These are phyloP conservation scores for Colletotrichum lupini DNA, from an alignment of 2,329 filamentous ascomycete species.

Conservation along the genomic window DNA sequence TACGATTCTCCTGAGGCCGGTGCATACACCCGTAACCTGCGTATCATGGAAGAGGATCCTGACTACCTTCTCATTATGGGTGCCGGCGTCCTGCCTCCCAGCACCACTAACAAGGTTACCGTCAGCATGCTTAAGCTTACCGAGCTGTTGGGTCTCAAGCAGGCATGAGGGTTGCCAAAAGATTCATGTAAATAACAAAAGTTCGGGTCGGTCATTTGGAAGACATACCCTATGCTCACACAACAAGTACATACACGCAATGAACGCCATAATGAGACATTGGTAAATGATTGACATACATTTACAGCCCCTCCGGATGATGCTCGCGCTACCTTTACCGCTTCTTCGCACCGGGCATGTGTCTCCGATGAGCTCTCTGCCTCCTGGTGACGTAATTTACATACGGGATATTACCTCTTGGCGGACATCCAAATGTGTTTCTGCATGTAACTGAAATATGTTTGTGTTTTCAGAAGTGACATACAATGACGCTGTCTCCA, in stretches of 20 bases:
- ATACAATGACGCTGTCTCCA: too few species aligned
- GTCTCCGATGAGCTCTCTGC: too few species aligned
- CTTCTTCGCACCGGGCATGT: neutral
- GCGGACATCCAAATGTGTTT: neutral
- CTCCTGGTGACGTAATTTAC: neutral
- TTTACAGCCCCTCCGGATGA: neutral
- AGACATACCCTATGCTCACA: too few species aligned
- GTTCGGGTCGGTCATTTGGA: neutral
- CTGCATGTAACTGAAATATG: neutral
- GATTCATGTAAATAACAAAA: neutral
- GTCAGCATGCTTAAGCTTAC: constrained; percentile 48
- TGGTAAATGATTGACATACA: neutral
- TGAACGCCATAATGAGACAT: constrained; percentile 2
- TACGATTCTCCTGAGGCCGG: constrained; percentile 47
- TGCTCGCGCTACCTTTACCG: neutral
- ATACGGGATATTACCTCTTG: neutral
- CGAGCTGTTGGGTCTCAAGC: constrained; percentile 35
- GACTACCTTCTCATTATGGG: constrained; percentile 55
- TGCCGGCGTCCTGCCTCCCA: constrained; percentile 57
- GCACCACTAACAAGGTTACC: constrained; percentile 55
- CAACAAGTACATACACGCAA: neutral
- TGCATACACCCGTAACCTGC: constrained; percentile 51
- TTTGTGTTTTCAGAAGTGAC: too few species aligned
- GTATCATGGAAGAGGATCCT: constrained; percentile 48
- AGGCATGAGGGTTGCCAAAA: neutral